A percentile compares a stretch with the other conserved stretches of the same genome.
These are phyloP conservation scores for Spironucleus salmonicida DNA, from an alignment of 208 protist species.

Conservation along the genomic window DNA sequence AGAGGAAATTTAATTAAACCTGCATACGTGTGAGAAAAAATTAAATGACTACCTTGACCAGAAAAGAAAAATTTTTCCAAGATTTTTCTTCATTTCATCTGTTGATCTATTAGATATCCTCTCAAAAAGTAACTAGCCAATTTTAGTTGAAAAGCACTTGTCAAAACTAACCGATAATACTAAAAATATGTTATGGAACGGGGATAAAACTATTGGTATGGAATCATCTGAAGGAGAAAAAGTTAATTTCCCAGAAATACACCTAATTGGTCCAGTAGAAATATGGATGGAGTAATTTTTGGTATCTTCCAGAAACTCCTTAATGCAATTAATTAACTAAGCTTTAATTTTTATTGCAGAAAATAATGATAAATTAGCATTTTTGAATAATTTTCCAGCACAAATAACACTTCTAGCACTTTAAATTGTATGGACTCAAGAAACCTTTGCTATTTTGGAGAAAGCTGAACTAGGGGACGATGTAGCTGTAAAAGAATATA, in stretches of 20 bases:
- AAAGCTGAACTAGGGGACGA: conserved; percentile 88
- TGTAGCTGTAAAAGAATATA: conserved; percentile 82
- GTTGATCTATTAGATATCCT: conserved; percentile 85
- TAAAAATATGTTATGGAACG: conserved; percentile 6
- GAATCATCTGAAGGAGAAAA: conserved; percentile 67
- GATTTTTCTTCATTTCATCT: conserved; percentile 94
- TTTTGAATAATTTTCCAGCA: conserved; percentile 70
- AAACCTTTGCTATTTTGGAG: conserved; percentile 85
- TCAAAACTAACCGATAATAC: conserved; percentile 71
- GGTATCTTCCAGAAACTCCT: conserved; percentile 57
- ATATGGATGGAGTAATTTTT: conserved; percentile 74
- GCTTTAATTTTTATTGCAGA: conserved; percentile 65
- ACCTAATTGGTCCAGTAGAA: conserved; percentile 71
- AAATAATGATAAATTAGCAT: conserved; percentile 61
- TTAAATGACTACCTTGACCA: conserved; percentile 86
- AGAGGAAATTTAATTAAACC: background rate
- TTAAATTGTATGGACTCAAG: conserved; percentile 83
- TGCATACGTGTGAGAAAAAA: conserved; percentile 70
- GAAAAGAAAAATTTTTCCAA: conserved; percentile 82
- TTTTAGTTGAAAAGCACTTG: conserved; percentile 73
- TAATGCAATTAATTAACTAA: conserved; percentile 63
- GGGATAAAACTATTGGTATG: conserved; percentile 58
- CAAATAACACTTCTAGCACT: conserved; percentile 77
- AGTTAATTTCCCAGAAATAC: conserved; percentile 65
- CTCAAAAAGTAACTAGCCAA: conserved; percentile 70